phyloP scores from a whole-genome alignment of 495 filamentous ascomycete species.

The Xylaria scruposa region DNA sequence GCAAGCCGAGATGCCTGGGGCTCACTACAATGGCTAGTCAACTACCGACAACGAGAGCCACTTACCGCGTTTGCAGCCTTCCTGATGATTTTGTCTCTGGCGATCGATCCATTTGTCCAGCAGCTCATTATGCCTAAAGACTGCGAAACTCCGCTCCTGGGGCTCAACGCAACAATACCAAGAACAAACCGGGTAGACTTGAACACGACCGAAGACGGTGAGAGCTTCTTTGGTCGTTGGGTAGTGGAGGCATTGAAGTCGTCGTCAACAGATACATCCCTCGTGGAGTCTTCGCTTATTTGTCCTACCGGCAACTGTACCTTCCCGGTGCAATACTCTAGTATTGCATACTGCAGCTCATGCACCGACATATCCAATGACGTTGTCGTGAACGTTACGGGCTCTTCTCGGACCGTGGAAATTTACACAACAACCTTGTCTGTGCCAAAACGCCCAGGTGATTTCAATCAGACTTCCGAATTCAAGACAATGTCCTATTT shows the following conservation, averaged over 20 bases:
- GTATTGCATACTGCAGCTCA: background rate
- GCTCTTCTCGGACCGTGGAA: no score
- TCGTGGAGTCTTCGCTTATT: no score
- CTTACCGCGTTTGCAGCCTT: background rate
- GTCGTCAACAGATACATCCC: background rate
- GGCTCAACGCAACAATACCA: background rate
- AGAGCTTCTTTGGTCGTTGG: background rate
- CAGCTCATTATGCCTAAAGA: background rate
- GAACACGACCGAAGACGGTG: no score
- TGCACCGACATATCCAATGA: background rate
- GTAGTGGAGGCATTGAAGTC: background rate
- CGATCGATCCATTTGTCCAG: background rate
- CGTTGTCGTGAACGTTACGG: background rate
- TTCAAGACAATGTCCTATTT: no score
- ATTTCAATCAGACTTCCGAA: no score
- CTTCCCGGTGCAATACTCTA: background rate
- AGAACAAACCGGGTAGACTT: background rate
- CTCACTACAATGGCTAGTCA: background rate
- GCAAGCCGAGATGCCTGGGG: background rate
- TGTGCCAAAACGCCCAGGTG: no score
- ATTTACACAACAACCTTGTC: no score
- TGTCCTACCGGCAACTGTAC: constrained; percentile 2
- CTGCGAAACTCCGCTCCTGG: background rate
- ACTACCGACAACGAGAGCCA: background rate
- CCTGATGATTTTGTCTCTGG: background rate